Evolutionary conservation across 805 yeast species (phyloP).

Genomic region (Candida alai): DNA sequence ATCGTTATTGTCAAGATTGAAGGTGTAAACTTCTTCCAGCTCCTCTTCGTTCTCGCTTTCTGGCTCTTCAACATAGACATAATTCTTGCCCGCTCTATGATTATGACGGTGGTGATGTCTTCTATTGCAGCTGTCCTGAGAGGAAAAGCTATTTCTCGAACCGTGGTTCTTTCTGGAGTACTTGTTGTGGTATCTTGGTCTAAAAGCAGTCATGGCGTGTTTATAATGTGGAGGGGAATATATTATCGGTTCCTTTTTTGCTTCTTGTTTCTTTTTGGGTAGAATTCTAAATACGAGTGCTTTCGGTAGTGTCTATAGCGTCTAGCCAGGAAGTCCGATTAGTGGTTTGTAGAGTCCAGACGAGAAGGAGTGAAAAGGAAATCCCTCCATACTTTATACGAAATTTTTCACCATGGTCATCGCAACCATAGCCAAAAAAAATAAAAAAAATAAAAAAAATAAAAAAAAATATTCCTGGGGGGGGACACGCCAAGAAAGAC

Average conservation of each 20-base stretch:
- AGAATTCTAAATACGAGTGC: too few species aligned
- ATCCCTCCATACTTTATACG: constrained; percentile 3
- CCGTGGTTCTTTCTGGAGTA: constrained; percentile 20
- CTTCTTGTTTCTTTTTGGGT: not conserved
- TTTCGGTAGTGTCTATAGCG: too few species aligned
- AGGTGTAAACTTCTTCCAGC: constrained; percentile 10
- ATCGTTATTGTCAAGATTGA: constrained; percentile 9
- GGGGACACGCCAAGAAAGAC: too few species aligned
- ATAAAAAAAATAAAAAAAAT: too few species aligned
- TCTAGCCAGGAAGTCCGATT: not conserved
- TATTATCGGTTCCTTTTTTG: too few species aligned
- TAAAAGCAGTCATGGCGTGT: constrained; percentile 11
- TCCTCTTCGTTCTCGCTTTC: constrained; percentile 30
- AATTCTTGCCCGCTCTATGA: constrained; percentile 27
- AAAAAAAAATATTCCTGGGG: too few species aligned
- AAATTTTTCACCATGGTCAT: constrained; percentile 2
- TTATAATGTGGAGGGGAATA: not conserved
- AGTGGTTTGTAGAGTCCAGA: not conserved
- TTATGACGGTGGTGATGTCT: constrained; percentile 32
- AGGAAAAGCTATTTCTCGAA: constrained; percentile 1
- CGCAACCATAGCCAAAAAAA: too few species aligned
- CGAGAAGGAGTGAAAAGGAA: not conserved
- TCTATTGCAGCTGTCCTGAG: too few species aligned
- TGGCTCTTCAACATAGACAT: constrained; percentile 44
- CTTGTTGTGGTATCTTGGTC: constrained; percentile 14